Evolutionary conservation across 768 basidiomycete genomes (phyloP).

Genomic region (Termitomyces sp.): DNA sequence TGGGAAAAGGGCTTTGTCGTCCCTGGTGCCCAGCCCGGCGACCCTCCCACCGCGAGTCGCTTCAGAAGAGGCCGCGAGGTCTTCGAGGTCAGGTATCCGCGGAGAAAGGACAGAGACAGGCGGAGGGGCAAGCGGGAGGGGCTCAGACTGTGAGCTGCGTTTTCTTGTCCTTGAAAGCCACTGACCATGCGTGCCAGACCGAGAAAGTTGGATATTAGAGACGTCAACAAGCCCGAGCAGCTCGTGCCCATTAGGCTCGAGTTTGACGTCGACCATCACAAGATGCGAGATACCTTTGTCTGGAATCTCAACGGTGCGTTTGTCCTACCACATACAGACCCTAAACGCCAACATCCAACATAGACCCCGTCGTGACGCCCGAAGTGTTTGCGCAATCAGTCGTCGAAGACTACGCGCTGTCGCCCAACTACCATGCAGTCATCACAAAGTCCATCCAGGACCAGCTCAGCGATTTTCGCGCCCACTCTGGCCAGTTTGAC

Average conservation of each 20-base stretch:
- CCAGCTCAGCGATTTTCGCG: constrained; percentile 76
- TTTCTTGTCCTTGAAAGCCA: constrained; percentile 2
- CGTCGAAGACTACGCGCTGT: constrained; percentile 85
- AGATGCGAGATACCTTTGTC: constrained; percentile 93
- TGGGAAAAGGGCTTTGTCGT: constrained; percentile 44
- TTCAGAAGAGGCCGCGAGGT: constrained; percentile 19
- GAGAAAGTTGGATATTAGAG: constrained; percentile 47
- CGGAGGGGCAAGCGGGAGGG: constrained; percentile 24
- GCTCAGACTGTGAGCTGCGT: constrained; percentile 50
- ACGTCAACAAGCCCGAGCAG: constrained; percentile 64
- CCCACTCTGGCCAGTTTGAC: constrained; percentile 50
- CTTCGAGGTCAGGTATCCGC: constrained; percentile 37
- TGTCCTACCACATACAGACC: neutral
- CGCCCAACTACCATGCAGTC: constrained; percentile 53
- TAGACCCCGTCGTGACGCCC: constrained; percentile 87
- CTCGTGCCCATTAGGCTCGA: constrained; percentile 96
- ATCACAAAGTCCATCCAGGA: constrained; percentile 86
- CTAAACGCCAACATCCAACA: neutral
- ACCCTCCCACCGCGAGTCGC: neutral
- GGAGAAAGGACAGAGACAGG: constrained; percentile 19
- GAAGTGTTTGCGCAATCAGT: constrained; percentile 87
- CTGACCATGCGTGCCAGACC: constrained; percentile 41
- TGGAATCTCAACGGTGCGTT: constrained; percentile 93
- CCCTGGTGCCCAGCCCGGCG: neutral
- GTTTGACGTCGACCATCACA: constrained; percentile 91